These are phyloP conservation scores for Calonectria hawksworthii DNA, from an alignment of 2,329 filamentous ascomycete genomes.

Conservation along the genomic window DNA sequence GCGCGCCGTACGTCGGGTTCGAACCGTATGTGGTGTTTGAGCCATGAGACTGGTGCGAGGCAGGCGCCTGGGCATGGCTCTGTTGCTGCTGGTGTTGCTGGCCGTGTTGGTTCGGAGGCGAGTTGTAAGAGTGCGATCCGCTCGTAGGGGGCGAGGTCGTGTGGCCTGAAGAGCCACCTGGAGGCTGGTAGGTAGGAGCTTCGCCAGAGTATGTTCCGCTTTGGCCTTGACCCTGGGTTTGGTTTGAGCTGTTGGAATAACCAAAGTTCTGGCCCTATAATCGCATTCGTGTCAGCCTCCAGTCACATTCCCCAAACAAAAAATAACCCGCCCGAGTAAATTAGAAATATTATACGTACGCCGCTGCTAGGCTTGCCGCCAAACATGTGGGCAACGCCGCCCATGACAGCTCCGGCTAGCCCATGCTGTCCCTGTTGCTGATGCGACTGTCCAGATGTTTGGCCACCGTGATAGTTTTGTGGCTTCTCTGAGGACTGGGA, in stretches of 20 bases:
- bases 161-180: slow-evolving; percentile 46
- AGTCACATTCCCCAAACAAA: not conserved
- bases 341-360: slow-evolving; percentile 44
- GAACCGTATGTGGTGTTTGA: slow-evolving; percentile 41
- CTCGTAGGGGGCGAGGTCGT: slow-evolving; percentile 44
- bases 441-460: slow-evolving; percentile 54
- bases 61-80: slow-evolving; percentile 6
- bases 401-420: slow-evolving; percentile 67
- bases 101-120: slow-evolving; percentile 43
- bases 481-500: slow-evolving; percentile 56
- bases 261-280: slow-evolving; percentile 70
- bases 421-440: slow-evolving; percentile 58
- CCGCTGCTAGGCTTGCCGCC: slow-evolving; percentile 59
- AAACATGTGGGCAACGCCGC: slow-evolving; percentile 68
- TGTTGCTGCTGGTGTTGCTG: slow-evolving; percentile 17
- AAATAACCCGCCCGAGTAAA: not conserved
- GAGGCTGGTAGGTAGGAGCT: slow-evolving; percentile 65
- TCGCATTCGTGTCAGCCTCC: slow-evolving; percentile 30
- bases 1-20: slow-evolving; percentile 15
- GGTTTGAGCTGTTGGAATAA: slow-evolving; percentile 70
- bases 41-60: slow-evolving; percentile 41
- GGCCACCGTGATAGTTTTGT: slow-evolving; percentile 65
- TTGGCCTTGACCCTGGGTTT: slow-evolving; percentile 51
- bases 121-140: slow-evolving; percentile 46
- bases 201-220: slow-evolving; percentile 72